Conservation (phyloP, 345 rosid species). For the Ailanthus altissimus region DNA sequence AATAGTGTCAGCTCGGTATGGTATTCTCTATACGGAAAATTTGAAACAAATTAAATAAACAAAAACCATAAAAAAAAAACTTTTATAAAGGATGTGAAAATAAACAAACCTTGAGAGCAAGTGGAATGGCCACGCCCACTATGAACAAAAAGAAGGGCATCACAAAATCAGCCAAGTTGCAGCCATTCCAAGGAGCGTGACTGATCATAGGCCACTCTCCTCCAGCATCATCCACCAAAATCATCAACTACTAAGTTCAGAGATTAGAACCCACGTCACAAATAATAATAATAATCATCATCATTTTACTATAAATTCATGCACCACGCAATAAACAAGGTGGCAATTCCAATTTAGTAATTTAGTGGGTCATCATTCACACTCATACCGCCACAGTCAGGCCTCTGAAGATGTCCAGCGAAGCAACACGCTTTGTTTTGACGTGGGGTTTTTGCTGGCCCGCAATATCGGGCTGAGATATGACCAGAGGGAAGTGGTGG, state of each 20-base stretch:
- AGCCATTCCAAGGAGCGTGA: constrained; percentile 91
- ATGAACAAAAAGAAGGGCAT: constrained; percentile 95
- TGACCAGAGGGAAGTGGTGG: constrained; percentile 37
- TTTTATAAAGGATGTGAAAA: not conserved
- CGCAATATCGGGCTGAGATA: constrained; percentile 32
- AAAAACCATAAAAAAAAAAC: not conserved
- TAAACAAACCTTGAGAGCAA: constrained; percentile 66
- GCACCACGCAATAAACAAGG: not conserved
- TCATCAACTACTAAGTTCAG: constrained; percentile 58
- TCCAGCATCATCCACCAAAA: constrained; percentile 89
- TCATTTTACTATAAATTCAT: not conserved
- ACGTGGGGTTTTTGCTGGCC: constrained; percentile 18
- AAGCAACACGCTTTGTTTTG: constrained; percentile 51
- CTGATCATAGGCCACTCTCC: constrained; percentile 86
- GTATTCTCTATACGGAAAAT: constrained; percentile 48
- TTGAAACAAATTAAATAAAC: not conserved
- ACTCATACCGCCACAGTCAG: constrained; percentile 72
- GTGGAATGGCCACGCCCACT: constrained; percentile 88
- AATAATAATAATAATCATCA: too few relatives aligned
- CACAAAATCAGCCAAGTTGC: constrained; percentile 91
- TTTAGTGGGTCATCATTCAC: not conserved
- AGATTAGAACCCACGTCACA: not conserved
- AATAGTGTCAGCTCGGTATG: constrained; percentile 41
- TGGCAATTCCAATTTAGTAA: not conserved
- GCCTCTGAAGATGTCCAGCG: constrained; percentile 89